Conservation (phyloP, 495 filamentous ascomycete species). For the Tuber umbilicatum region DNA sequence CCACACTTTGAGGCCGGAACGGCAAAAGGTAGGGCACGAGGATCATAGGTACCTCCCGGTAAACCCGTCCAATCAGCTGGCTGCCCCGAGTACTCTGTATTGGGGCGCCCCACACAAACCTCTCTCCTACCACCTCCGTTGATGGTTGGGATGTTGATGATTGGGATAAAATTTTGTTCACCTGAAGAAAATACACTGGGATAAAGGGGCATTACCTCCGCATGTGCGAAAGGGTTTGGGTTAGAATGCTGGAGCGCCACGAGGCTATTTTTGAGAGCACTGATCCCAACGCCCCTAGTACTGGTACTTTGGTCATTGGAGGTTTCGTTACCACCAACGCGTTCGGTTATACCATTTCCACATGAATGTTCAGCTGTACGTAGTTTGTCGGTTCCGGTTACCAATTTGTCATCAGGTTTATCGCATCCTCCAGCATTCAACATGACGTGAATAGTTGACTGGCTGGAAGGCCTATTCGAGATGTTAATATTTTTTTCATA, state of each 20-base stretch:
- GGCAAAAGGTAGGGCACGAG: conserved; percentile 3
- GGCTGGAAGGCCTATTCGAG: not conserved
- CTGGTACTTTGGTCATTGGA: not conserved
- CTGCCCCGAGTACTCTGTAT: not conserved
- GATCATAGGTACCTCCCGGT: conserved; percentile 9
- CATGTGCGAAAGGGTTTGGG: not conserved
- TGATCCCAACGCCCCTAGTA: not conserved
- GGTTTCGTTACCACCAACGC: not conserved
- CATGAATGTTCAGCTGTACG: not conserved
- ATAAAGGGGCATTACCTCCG: not conserved
- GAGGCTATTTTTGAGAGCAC: not conserved
- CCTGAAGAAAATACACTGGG: not conserved
- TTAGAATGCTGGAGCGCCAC: not conserved
- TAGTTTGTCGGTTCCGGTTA: not conserved
- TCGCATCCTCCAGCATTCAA: not conserved
- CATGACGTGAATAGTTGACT: not conserved
- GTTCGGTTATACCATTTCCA: not conserved
- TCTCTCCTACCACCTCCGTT: not conserved
- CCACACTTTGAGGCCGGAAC: not conserved
- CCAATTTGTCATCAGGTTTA: not conserved
- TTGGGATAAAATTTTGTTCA: not conserved
- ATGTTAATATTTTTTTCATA: not conserved
- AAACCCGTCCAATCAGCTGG: not conserved
- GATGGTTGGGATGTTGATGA: not conserved
- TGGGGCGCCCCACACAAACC: not conserved